Conservation (phyloP, 2,329 filamentous ascomycete genomes). For the Aspergillus sp. region DNA sequence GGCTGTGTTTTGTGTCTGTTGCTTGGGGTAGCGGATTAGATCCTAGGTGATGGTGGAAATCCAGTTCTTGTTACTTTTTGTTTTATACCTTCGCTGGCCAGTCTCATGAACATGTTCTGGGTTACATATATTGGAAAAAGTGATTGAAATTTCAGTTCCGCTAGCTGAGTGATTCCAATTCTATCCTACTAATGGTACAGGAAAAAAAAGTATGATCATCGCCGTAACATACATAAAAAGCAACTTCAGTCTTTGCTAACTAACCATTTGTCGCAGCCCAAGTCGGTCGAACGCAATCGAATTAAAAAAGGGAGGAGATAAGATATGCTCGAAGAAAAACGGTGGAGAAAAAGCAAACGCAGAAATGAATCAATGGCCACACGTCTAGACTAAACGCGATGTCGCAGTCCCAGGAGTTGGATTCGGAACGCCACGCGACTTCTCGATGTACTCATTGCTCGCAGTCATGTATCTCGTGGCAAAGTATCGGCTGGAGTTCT, state of each 20-base stretch:
- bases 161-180: constrained; percentile 11
- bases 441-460: constrained; percentile 44
- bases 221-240: constrained; percentile 16
- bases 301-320: neutral
- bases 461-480: constrained; percentile 47
- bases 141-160: constrained; percentile 1
- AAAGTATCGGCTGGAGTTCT: constrained; percentile 76
- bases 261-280: neutral
- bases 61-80: neutral
- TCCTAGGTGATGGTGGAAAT: neutral
- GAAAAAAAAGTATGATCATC: constrained; percentile 10
- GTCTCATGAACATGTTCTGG: too few relatives aligned
- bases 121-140: neutral
- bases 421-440: constrained; percentile 33
- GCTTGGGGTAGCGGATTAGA: neutral
- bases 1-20: neutral
- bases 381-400: constrained; percentile 30
- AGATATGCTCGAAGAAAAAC: neutral
- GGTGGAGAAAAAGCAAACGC: neutral
- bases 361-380: neutral
- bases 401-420: constrained; percentile 36
- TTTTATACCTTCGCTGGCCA: neutral
- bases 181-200: constrained; percentile 23
- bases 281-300: neutral
- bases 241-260: neutral